Conservation (phyloP, 768 basidiomycete species). For the Calocybe gangraenosa region DNA sequence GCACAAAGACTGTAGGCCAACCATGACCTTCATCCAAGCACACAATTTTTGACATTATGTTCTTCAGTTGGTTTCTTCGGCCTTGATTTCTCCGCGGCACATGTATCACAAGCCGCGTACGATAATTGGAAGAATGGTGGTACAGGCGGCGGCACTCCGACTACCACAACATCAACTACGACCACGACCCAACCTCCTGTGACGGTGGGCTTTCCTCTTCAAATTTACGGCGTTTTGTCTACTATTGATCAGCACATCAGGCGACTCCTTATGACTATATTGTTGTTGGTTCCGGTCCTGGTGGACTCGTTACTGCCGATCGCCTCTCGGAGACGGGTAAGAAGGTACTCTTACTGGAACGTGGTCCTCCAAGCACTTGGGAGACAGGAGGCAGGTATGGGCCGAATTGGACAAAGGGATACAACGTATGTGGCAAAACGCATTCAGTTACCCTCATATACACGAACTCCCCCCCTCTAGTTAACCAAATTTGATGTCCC, state of each 20-base stretch:
- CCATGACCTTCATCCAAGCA: background rate
- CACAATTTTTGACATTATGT: background rate
- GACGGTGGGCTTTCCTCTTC: constrained; percentile 6
- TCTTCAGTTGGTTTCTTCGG: constrained; percentile 57
- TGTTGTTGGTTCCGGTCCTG: constrained; percentile 55
- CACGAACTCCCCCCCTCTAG: constrained; percentile 22
- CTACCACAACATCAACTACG: constrained; percentile 31
- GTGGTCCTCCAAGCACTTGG: constrained; percentile 58
- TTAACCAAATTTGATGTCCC: constrained; percentile 65
- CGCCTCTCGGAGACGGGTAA: constrained; percentile 58
- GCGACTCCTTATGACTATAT: constrained; percentile 50
- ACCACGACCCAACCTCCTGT: constrained; percentile 27
- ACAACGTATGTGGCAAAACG: constrained; percentile 37
- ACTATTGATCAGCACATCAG: constrained; percentile 16
- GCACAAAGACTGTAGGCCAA: constrained; percentile 52
- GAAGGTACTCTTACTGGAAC: constrained; percentile 58
- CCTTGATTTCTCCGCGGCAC: constrained; percentile 39
- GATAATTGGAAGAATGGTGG: constrained; percentile 45
- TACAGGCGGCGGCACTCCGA: constrained; percentile 30
- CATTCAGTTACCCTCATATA: background rate
- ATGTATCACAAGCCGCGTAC: constrained; percentile 43
- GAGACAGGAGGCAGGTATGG: constrained; percentile 56
- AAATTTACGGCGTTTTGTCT: background rate
- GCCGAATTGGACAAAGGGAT: constrained; percentile 44
- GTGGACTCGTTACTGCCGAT: constrained; percentile 56